phyloP scores from a whole-genome alignment of 306 rosid species.

The Fragaria vesca region DNA sequence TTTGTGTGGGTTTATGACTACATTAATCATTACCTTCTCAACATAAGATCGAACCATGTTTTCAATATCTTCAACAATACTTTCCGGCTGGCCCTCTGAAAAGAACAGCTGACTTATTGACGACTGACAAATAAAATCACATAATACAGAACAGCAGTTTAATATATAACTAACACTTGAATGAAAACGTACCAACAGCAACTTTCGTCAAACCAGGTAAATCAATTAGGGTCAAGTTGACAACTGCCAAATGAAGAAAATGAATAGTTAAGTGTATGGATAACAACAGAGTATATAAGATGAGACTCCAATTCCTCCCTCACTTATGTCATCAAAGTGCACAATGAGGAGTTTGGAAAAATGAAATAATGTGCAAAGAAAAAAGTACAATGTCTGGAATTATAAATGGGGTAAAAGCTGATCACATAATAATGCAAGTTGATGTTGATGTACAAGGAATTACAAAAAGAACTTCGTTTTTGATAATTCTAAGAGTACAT shows the following conservation, averaged over 20 bases:
- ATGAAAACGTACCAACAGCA: conserved; percentile 71
- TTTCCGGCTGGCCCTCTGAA: conserved; percentile 96
- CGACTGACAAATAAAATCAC: conserved; percentile 6
- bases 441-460: not conserved
- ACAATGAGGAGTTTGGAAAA: not conserved
- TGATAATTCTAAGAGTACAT: not conserved
- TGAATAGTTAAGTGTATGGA: conserved; percentile 10
- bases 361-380: not conserved
- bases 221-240: conserved; percentile 91
- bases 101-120: conserved; percentile 10
- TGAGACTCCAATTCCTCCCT: not conserved
- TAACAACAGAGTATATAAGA: not conserved
- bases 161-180: not conserved
- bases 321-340: not conserved
- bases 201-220: conserved; percentile 97
- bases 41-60: conserved; percentile 78
- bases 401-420: not conserved
- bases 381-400: not conserved
- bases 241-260: conserved; percentile 62
- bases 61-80: conserved; percentile 89
- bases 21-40: conserved; percentile 60
- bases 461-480: not conserved
- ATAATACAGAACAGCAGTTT: not conserved
- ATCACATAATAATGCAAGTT: not conserved
- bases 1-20: not conserved